Evolutionary conservation across 768 basidiomycete genomes (phyloP).

Genomic region (Trametes sanguinea): DNA sequence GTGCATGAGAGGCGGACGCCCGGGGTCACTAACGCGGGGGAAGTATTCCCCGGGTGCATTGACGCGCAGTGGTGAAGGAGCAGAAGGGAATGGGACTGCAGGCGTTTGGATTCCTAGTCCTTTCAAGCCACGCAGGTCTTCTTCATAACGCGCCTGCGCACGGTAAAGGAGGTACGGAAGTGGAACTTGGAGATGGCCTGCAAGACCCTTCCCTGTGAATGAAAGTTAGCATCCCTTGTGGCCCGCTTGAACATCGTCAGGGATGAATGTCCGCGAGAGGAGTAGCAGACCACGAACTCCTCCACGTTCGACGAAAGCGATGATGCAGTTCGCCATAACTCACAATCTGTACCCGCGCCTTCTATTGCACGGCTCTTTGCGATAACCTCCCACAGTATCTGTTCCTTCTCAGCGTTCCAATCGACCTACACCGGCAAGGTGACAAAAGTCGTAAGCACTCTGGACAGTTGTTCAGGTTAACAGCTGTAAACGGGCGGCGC

Average conservation of each 20-base stretch:
- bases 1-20: slow-evolving; percentile 7
- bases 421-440: slow-evolving; percentile 56
- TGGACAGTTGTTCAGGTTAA: not conserved
- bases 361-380: slow-evolving; percentile 74
- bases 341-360: slow-evolving; percentile 78
- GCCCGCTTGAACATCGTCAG: too few relatives aligned
- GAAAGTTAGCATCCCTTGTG: too few relatives aligned
- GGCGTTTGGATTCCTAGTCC: slow-evolving; percentile 58
- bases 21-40: slow-evolving; percentile 16
- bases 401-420: slow-evolving; percentile 84
- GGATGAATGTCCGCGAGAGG: not conserved
- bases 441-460: not conserved
- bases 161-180: slow-evolving; percentile 84
- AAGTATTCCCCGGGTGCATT: slow-evolving; percentile 29
- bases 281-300: not conserved
- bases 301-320: not conserved
- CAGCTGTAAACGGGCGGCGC: slow-evolving; percentile 32
- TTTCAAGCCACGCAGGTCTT: slow-evolving; percentile 78
- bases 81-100: slow-evolving; percentile 39
- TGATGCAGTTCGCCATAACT: slow-evolving; percentile 31
- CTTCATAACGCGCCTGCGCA: slow-evolving; percentile 81
- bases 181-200: slow-evolving; percentile 77
- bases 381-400: slow-evolving; percentile 85
- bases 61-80: slow-evolving; percentile 13
- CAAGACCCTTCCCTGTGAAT: slow-evolving; percentile 75